These are phyloP conservation scores for Fusarium temperatum DNA, from an alignment of 2,329 filamentous ascomycete genomes.

Conservation along the genomic window DNA sequence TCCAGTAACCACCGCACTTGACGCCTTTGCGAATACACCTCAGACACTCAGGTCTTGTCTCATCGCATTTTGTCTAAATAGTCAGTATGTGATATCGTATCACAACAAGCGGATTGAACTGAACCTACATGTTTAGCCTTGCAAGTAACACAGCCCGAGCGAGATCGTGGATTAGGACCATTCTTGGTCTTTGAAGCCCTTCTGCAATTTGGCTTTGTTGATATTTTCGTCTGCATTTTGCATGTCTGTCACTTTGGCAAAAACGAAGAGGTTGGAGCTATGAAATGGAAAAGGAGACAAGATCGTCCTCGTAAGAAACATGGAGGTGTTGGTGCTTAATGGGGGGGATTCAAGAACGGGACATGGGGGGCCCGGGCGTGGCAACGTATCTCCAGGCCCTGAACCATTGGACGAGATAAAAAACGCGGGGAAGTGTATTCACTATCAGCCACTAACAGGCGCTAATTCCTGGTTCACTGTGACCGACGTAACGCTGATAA, in stretches of 20 bases:
- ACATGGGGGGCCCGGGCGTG: constrained; percentile 3
- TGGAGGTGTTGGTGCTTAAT: neutral
- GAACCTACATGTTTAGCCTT: constrained; percentile 42
- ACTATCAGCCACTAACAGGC: constrained; percentile 31
- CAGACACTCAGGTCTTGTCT: constrained; percentile 42
- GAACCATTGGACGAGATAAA: constrained; percentile 25
- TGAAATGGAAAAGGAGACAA: neutral
- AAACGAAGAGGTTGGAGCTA: neutral
- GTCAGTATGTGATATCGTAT: neutral
- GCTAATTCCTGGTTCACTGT: neutral
- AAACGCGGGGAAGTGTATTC: constrained; percentile 37
- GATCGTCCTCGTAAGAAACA: neutral
- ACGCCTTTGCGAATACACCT: constrained; percentile 43
- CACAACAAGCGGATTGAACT: neutral
- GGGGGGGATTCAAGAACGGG: neutral
- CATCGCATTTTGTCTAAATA: constrained; percentile 44
- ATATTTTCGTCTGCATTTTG: constrained; percentile 19
- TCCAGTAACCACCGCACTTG: constrained; percentile 42
- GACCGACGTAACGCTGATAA: constrained; percentile 24
- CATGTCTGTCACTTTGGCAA: neutral
- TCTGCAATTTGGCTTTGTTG: constrained; percentile 18
- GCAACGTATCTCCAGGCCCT: constrained; percentile 16
- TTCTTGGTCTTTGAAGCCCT: constrained; percentile 22
- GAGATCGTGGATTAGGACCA: constrained; percentile 37
- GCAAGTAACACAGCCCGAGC: constrained; percentile 45